Evolutionary conservation across 164 flowering plant species (phyloP).

Genomic region (Tetracentron sinense): DNA sequence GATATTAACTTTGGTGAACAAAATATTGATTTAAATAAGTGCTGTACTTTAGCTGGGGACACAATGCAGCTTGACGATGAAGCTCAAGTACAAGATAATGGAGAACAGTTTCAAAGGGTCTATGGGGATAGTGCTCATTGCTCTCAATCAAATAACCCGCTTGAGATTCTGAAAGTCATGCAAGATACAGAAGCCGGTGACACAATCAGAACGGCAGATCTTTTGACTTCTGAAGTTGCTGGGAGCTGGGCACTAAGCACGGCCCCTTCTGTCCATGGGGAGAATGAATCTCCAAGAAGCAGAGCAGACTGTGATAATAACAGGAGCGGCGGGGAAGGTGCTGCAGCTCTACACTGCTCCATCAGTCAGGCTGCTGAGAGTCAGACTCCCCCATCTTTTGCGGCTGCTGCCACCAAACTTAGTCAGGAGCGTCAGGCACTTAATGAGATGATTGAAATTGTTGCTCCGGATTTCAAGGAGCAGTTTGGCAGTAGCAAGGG

Average conservation of each 20-base stretch:
- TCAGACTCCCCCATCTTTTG: constrained; percentile 41
- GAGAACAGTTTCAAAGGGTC: constrained; percentile 22
- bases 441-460: constrained; percentile 73
- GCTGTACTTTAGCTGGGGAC: constrained; percentile 41
- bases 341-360: constrained; percentile 28
- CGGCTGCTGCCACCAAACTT: constrained; percentile 19
- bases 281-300: constrained; percentile 63
- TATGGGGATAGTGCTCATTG: constrained; percentile 17
- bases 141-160: constrained; percentile 28
- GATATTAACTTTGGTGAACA: constrained; percentile 23
- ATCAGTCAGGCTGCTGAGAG: constrained; percentile 55
- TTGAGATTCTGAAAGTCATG: constrained; percentile 28
- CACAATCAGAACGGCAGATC: constrained; percentile 69
- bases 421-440: constrained; percentile 51
- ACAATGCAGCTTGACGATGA: constrained; percentile 78
- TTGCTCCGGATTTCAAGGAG: constrained; percentile 71
- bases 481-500: constrained; percentile 33
- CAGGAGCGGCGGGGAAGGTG: constrained; percentile 22
- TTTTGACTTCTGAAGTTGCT: constrained; percentile 81
- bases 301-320: constrained; percentile 20
- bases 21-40: constrained; percentile 37
- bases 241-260: constrained; percentile 96
- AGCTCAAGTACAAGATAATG: constrained; percentile 38
- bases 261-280: constrained; percentile 79
- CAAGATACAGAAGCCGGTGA: constrained; percentile 64